Conservation (phyloP, 495 filamentous ascomycete species). For the Penicillium angulare region DNA sequence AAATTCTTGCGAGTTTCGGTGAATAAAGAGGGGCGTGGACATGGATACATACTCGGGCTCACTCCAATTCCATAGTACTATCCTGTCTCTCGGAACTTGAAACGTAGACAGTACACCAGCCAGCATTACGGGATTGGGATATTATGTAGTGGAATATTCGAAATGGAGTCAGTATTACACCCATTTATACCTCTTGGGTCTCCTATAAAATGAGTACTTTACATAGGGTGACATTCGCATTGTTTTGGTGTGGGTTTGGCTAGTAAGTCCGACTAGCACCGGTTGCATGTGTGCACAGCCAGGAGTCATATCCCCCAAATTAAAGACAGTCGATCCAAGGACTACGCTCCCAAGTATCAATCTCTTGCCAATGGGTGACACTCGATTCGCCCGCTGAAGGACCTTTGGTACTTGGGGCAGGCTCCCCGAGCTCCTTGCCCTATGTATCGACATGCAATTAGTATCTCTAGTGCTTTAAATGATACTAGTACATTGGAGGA, state of each 20-base stretch:
- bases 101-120: neutral
- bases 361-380: neutral
- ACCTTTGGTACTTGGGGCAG: neutral
- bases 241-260: no score
- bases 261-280: no score
- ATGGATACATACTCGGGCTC: no score
- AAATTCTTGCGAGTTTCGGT: no score
- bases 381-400: neutral
- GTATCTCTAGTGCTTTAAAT: neutral
- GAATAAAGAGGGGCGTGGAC: no score
- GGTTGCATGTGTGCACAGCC: neutral
- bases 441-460: neutral
- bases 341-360: neutral
- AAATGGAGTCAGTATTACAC: constrained; percentile 1
- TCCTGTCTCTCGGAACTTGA: no score
- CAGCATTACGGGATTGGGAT: constrained; percentile 1
- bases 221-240: no score
- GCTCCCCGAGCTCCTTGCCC: neutral
- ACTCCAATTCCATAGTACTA: no score
- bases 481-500: neutral
- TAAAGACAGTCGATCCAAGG: neutral
- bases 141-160: neutral
- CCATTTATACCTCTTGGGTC: neutral
- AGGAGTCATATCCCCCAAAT: no score
- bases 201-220: neutral